These are phyloP conservation scores for Aspergillus floridensis DNA, from an alignment of 2,329 filamentous ascomycete species.

Conservation along the genomic window DNA sequence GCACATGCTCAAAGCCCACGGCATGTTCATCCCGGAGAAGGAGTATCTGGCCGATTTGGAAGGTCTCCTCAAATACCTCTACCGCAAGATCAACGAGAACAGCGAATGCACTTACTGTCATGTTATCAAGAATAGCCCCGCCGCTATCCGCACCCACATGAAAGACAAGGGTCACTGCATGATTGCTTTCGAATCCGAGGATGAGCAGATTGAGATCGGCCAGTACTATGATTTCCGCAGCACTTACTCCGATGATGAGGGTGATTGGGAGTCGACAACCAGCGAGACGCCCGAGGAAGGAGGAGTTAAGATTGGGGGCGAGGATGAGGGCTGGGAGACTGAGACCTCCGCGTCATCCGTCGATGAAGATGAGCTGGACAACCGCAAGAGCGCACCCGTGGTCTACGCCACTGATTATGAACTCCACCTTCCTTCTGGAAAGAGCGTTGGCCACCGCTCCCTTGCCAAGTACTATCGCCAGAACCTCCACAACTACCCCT, in stretches of 20 bases:
- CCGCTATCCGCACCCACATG: conserved; percentile 93
- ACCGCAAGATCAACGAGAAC: conserved; percentile 73
- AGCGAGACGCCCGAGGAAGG: conserved; percentile 40
- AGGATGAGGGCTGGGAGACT: conserved; percentile 82
- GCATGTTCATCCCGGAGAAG: conserved; percentile 93
- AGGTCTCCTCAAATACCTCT: conserved; percentile 74
- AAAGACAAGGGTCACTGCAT: conserved; percentile 94
- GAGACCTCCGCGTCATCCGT: conserved; percentile 87
- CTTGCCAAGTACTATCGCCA: conserved; percentile 86
- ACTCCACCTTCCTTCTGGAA: conserved; percentile 85
- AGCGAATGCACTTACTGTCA: conserved; percentile 87
- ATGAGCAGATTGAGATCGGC: conserved; percentile 89
- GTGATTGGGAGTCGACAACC: conserved; percentile 55
- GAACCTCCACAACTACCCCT: conserved; percentile 82
- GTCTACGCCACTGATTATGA: conserved; percentile 92
- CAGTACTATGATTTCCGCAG: conserved; percentile 96
- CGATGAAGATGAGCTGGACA: conserved; percentile 77
- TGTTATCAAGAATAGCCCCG: conserved; percentile 73
- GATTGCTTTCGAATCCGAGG: conserved; percentile 85
- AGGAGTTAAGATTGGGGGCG: conserved; percentile 65
- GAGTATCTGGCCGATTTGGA: conserved; percentile 78
- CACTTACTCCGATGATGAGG: conserved; percentile 82
- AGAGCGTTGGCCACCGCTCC: conserved; percentile 84
- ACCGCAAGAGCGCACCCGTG: conserved; percentile 70
- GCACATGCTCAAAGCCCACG: conserved; percentile 91